These are phyloP conservation scores for Sclerotinia nivalis DNA, from an alignment of 2,329 filamentous ascomycete species.

Conservation along the genomic window DNA sequence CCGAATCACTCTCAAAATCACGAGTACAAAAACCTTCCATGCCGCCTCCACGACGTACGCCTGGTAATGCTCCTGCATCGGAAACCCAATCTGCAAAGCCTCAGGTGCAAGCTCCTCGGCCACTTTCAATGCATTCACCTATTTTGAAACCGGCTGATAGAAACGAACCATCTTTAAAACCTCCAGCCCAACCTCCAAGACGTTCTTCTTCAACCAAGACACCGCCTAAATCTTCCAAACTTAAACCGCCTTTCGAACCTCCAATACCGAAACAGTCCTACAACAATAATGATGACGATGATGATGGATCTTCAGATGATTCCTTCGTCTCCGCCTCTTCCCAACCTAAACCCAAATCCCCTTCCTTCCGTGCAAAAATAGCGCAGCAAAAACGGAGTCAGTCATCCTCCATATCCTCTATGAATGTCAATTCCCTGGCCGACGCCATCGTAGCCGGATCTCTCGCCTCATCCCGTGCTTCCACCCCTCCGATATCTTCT, in stretches of 20 bases:
- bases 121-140: constrained; percentile 7
- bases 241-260: constrained; percentile 16
- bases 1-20: background rate
- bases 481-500: constrained; percentile 41
- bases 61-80: background rate
- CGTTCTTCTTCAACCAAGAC: constrained; percentile 10
- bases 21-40: background rate
- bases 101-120: background rate
- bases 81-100: background rate
- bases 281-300: constrained; percentile 28
- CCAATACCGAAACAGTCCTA: constrained; percentile 8
- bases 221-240: background rate
- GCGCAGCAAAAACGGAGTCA: constrained; percentile 32
- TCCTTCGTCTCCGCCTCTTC: constrained; percentile 42
- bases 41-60: background rate
- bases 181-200: background rate
- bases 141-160: background rate
- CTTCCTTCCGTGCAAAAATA: constrained; percentile 36
- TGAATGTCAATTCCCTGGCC: constrained; percentile 65
- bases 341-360: constrained; percentile 24
- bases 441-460: constrained; percentile 75
- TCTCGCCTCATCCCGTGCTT: constrained; percentile 62
- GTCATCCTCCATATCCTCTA: constrained; percentile 34
- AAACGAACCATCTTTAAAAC: background rate
- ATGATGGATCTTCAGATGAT: constrained; percentile 37